A percentile compares a stretch with the other conserved stretches of the same genome.
Conservation (phyloP, 257 asterid species). For the Petunia secreta region DNA sequence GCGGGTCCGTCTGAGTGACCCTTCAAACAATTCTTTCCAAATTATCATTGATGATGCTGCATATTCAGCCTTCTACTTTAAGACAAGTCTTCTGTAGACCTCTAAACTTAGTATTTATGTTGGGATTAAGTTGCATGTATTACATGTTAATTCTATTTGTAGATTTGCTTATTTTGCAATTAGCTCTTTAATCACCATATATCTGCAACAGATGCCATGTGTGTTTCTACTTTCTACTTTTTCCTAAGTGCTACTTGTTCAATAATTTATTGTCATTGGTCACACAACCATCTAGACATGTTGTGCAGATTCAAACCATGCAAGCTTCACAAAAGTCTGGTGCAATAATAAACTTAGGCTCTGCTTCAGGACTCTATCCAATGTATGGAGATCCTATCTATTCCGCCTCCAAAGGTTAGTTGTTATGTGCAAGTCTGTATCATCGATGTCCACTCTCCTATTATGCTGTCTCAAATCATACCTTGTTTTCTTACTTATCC, state of each 20-base stretch:
- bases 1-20: no score
- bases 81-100: background rate
- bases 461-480: no score
- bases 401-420: conserved; percentile 87
- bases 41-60: no score
- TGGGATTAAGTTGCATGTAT: no score
- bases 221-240: background rate
- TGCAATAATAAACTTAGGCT: conserved; percentile 75
- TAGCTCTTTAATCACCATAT: background rate
- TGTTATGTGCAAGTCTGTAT: conserved; percentile 27
- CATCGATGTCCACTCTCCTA: background rate
- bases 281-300: conserved; percentile 32
- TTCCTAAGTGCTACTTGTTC: background rate
- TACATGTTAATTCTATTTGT: background rate
- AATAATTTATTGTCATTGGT: background rate
- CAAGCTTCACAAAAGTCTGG: conserved; percentile 70
- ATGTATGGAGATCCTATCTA: conserved; percentile 77
- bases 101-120: conserved; percentile 1
- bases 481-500: no score
- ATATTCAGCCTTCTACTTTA: no score
- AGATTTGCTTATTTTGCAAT: background rate
- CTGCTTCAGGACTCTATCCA: conserved; percentile 94
- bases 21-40: no score
- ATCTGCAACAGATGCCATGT: background rate
- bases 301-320: conserved; percentile 74